Evolutionary conservation across 495 filamentous ascomycete species (phyloP).

Genomic region (Talaromyces stipitatus): DNA sequence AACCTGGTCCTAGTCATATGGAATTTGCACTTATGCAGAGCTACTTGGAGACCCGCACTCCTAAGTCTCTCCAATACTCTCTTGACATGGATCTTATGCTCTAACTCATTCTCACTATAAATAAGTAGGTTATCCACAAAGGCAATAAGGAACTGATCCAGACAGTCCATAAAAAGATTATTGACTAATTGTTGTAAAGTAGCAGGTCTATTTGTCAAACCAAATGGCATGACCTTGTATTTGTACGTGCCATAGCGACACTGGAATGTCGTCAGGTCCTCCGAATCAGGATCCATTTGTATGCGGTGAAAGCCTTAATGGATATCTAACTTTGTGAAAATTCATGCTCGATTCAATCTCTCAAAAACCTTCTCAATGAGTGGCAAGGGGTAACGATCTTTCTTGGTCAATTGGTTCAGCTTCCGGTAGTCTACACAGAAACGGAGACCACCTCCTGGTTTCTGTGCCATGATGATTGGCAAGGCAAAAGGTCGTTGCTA

Average conservation of each 20-base stretch:
- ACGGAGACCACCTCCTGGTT: constrained; percentile 20
- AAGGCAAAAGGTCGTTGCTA: constrained; percentile 12
- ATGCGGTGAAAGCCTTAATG: constrained; percentile 30
- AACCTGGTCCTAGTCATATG: constrained; percentile 12
- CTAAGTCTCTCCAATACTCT: constrained; percentile 11
- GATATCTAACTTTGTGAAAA: constrained; percentile 42
- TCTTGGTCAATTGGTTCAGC: constrained; percentile 33
- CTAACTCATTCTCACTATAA: constrained; percentile 18
- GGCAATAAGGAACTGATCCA: constrained; percentile 17
- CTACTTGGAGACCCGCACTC: constrained; percentile 8
- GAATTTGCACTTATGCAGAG: constrained; percentile 24
- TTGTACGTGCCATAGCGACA: constrained; percentile 20
- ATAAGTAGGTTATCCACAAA: constrained; percentile 32
- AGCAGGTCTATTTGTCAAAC: constrained; percentile 15
- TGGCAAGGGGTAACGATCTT: constrained; percentile 37
- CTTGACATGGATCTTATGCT: constrained; percentile 13
- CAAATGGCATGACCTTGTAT: constrained; percentile 26
- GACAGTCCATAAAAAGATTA: constrained; percentile 12
- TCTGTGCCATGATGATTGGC: constrained; percentile 28
- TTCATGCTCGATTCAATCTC: constrained; percentile 16
- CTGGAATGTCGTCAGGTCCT: constrained; percentile 21
- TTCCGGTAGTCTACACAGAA: constrained; percentile 40
- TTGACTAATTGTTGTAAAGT: constrained; percentile 26
- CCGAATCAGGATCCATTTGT: constrained; percentile 12
- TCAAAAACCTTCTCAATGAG: constrained; percentile 36